Conservation (phyloP, 176 grass and related monocot genomes). For the Phoenix roebelenii region DNA sequence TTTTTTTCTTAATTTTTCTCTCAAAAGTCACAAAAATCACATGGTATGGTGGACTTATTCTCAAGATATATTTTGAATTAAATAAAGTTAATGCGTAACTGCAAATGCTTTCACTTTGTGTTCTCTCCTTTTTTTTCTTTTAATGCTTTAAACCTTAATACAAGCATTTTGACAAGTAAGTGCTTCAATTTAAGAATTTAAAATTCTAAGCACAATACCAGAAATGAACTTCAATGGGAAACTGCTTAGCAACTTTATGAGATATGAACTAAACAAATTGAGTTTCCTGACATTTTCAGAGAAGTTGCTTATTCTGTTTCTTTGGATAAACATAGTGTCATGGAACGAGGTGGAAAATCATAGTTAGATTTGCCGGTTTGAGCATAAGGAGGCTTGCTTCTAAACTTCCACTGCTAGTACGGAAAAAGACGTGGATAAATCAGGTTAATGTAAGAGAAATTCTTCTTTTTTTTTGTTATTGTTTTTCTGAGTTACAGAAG, state of each 20-base stretch:
- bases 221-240: too few species aligned
- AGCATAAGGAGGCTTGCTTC: conserved; percentile 2
- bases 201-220: too few species aligned
- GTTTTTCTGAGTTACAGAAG: too few species aligned
- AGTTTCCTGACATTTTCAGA: neutral
- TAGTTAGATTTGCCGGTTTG: conserved; percentile 3
- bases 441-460: conserved; percentile 5
- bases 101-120: too few species aligned
- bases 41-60: conserved; percentile 28
- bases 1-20: conserved; percentile 35
- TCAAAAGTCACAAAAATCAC: conserved; percentile 30
- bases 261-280: too few species aligned
- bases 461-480: neutral
- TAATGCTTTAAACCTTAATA: too few species aligned
- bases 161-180: too few species aligned
- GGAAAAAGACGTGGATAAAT: conserved; percentile 1
- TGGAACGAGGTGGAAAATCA: conserved; percentile 1
- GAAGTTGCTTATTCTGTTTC: neutral
- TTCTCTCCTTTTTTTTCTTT: too few species aligned
- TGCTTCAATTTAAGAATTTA: too few species aligned
- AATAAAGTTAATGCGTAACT: neutral
- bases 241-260: too few species aligned
- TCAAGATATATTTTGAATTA: neutral
- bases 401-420: neutral
- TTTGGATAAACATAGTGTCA: conserved; percentile 4